Evolutionary conservation across 441 rosid species (phyloP).

Genomic region (Erodium chrysanthum): DNA sequence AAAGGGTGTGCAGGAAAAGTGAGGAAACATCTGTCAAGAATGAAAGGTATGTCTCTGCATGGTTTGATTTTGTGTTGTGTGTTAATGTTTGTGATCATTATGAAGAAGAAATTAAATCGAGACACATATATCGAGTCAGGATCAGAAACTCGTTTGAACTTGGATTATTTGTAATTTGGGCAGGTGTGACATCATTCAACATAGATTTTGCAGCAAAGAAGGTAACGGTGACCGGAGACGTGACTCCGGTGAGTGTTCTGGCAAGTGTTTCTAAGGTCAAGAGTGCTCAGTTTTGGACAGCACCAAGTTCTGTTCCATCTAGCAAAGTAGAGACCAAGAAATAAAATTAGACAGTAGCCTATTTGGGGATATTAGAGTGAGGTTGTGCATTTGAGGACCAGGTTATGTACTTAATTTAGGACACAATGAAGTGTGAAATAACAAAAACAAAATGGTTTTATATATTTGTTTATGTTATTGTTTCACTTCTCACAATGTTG

Average conservation of each 20-base stretch:
- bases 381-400: not conserved
- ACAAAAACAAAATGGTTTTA: not conserved
- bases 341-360: slow-evolving; percentile 11
- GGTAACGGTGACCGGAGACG: slow-evolving; percentile 69
- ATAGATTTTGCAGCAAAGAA: slow-evolving; percentile 74
- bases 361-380: not conserved
- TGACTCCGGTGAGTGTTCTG: slow-evolving; percentile 60
- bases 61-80: too few species aligned
- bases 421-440: too few species aligned
- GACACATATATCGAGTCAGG: too few species aligned
- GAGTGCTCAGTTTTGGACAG: slow-evolving; percentile 61
- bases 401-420: too few species aligned
- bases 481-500: not conserved
- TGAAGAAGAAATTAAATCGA: too few species aligned
- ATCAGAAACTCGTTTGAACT: too few species aligned
- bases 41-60: slow-evolving; percentile 44
- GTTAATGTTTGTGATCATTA: too few species aligned
- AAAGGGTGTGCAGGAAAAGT: slow-evolving; percentile 91
- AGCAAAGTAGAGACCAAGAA: slow-evolving; percentile 15
- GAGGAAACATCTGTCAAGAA: slow-evolving; percentile 80
- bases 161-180: not conserved
- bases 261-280: slow-evolving; percentile 86
- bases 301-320: slow-evolving; percentile 15
- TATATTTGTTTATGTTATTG: too few species aligned
- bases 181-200: slow-evolving; percentile 77